Percentiles rank a stretch among this genome's conserved stretches.
Conservation (phyloP, 176 grass and related monocot species). For the Triticum urartu region DNA sequence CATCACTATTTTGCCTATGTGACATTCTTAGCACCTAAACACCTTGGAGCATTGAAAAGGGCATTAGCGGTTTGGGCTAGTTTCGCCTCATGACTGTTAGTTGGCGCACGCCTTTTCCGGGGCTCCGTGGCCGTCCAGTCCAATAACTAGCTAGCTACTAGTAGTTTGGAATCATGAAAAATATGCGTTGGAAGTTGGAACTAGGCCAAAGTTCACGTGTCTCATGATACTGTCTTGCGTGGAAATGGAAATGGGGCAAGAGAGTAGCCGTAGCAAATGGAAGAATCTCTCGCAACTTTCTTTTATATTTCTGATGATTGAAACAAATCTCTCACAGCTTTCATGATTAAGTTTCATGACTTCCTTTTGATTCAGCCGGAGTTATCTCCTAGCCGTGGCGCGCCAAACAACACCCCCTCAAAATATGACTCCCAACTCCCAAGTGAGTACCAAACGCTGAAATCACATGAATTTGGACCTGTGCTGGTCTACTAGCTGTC, state of each 20-base stretch:
- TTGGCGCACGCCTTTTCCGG: slow-evolving; percentile 9
- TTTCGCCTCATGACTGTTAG: not conserved
- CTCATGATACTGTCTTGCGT: not conserved
- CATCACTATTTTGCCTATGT: too few relatives aligned
- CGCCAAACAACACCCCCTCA: not conserved
- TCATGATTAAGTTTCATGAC: slow-evolving; percentile 1
- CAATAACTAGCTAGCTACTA: not conserved
- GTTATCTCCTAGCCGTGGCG: too few relatives aligned
- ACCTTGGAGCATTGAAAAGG: too few relatives aligned
- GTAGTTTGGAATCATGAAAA: not conserved
- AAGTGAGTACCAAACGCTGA: slow-evolving; percentile 24
- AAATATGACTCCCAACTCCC: not conserved
- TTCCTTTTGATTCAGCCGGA: not conserved
- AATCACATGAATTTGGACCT: not conserved
- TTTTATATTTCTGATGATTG: too few relatives aligned
- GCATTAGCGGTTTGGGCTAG: slow-evolving; percentile 1
- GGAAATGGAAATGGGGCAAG: not conserved
- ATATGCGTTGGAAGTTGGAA: not conserved
- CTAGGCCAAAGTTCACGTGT: not conserved
- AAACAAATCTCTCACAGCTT: not conserved
- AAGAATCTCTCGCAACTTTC: not conserved
- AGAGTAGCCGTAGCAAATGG: not conserved
- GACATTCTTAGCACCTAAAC: too few relatives aligned
- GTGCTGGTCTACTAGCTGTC: not conserved
- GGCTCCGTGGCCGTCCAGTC: not conserved